Base-by-base conservation (phyloP, 805 yeast genomes). In the Maudiozyma saulgeensis region DNA sequence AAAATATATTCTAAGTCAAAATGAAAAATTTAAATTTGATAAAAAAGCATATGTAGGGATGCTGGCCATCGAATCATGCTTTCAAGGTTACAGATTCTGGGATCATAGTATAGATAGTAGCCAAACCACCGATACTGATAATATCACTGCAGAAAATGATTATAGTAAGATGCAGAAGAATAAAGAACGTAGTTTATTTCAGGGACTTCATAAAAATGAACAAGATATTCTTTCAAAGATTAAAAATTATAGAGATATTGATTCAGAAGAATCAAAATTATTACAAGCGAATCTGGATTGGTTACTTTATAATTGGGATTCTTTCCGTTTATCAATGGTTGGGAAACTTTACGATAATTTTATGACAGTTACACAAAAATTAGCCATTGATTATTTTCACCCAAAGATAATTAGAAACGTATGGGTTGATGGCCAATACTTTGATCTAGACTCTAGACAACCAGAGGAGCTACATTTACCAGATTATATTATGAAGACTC, bases 371-470 rank as follows among this genome's bases (percentile, higher is more conserved):
- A 68, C 77, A 39, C 74, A 78, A 13, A 79, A 82, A 16, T 57
- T 80, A 35, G 79, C 80, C 0, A 60, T 80, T 1, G 79, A 79
- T 54, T 63, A 75, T 6, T 68, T 57, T 43, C 85, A 80, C 61
- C 82, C 84, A 1, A 78, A 79, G 56, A 78, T 80, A 31, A 71
- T 74, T 51, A 61, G 84, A 49, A 77, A 78, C 11, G 61, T 79
- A 45, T 78, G 78, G 68, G 69, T 80, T 35, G 78, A 74, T 56
- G 72, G 77, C 2, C 55, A 52, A 25, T 52, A 52, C 32, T 38
- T 66, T 34, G 65, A 56, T 12, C 45, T 60, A 16, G 64, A 65
- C 39, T 43, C 55, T 4, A 59, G 54, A 39, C 46, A 53, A 40
- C 57, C 63, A 1, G 50, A 53, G 5, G 43, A 50, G 9, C 19